phyloP scores from a whole-genome alignment of 345 rosid genomes.

The Eucalyptus victrix region DNA sequence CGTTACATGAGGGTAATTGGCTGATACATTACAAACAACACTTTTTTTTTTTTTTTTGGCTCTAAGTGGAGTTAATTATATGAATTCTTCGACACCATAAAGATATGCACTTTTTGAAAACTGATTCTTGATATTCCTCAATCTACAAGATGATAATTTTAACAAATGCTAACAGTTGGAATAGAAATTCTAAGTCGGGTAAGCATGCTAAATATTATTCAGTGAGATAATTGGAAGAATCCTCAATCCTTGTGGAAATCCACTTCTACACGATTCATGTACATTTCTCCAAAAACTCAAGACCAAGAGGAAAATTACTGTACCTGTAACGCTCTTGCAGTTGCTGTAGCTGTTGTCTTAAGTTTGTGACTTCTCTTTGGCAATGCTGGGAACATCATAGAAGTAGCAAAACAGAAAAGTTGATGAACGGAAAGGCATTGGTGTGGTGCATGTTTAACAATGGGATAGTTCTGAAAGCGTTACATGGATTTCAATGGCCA shows the following conservation, averaged over 20 bases:
- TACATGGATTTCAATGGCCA: background rate
- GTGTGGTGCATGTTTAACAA: background rate
- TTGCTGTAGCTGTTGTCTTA: conserved; percentile 10
- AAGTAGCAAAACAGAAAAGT: background rate
- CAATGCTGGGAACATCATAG: background rate
- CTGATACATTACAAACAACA: background rate
- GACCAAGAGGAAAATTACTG: background rate
- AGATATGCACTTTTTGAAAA: background rate
- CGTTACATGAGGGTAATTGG: background rate
- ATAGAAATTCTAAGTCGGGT: background rate
- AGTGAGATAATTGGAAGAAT: background rate
- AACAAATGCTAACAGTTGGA: background rate
- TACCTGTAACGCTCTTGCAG: conserved; percentile 15
- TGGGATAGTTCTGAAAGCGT: background rate
- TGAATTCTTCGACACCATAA: background rate
- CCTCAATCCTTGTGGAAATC: background rate
- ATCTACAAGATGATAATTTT: background rate
- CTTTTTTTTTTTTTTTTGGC: background rate
- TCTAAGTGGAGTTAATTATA: background rate
- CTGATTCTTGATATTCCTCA: background rate
- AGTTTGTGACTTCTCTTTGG: conserved; percentile 15
- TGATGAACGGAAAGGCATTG: background rate
- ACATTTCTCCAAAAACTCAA: background rate
- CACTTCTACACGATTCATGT: background rate
- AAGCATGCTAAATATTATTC: background rate